Evolutionary conservation across 2,329 filamentous ascomycete genomes (phyloP), one percentile per base, ranked within the genome.

Genomic region (Aspergillus niger): DNA sequence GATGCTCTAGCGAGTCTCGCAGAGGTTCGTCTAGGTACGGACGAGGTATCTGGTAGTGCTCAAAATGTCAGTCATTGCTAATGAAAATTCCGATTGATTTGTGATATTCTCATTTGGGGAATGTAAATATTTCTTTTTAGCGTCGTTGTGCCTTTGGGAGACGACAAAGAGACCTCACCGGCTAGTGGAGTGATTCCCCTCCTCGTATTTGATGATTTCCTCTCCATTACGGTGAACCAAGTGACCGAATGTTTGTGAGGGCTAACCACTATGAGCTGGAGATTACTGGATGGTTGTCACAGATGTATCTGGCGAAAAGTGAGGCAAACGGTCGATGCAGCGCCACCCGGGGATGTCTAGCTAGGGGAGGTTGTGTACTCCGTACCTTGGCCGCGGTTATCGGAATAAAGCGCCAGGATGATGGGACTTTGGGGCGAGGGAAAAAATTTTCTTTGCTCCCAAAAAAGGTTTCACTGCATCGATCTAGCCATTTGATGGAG

Each of bases 21-120:
- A 28, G 70, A 72, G 44, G 63, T 70, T 39, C 70, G 70, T 60
- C 68, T 65, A 13, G 66, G 58, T 2, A 58, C 30, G 15, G 54
- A 54, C 17, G 61, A 44, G 6, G 39, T 48, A 50, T 62, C 63
- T 60, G 43, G 36, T 38, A 43, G 38, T 39, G 28, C 30, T 13
- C 38, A 11, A 39, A 22, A 13, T 15, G 17, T 58, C 43, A 41
- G 44, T 24, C 28, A 13, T 8, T 15, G 13, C 22, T 10, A 20
- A 54, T 54, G 5, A 15, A 55, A 17, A 10, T 30, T 32, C 26
- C n/a, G 15, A 30, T 17, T 30, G 26, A 11, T 8, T 30, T 22
- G 24, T 8, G 4, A 50, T 32, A 2, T 36, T 36, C 15, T 10
- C 3, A 20, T 6, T 17, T 5, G 28, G 10, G 15, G n/a, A 32